Evolutionary conservation across 2,329 filamentous ascomycete genomes (phyloP), one percentile per base, ranked within the genome.

Genomic region (Erysiphe neolycopersici): DNA sequence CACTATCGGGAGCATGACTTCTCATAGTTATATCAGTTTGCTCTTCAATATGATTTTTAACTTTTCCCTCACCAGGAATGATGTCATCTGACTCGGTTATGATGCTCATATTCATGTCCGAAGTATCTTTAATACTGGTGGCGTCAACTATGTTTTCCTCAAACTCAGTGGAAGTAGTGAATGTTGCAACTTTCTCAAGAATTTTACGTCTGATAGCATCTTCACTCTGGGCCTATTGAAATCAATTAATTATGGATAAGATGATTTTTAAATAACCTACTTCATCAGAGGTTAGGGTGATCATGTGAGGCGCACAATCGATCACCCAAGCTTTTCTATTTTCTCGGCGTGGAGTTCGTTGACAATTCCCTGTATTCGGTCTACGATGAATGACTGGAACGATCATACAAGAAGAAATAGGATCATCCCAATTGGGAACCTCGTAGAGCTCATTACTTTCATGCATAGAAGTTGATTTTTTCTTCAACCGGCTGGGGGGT

Each of bases 1-100:
- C 19, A 41, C 26, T 30, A 43, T 16, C n/a, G 38, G 10, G 30
- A 32, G 13, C 17, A 4, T 63, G 62, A 51, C 83, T 77, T 43
- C 73, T 75, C 76, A 94, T 85, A 0, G 79, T 80, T 14, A 98
- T 76, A 55, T 94, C 81, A 5, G 95, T 80, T 53, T 94, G 73
- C 47, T 82, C 82, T 47, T 94, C 85, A 37, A 3, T 37, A 4
- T 11, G 35, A 56, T 85, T 77, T 1, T 92, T 70, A 3, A 85
- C 93, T 26, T 73, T 69, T 38, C 82, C 77, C 46, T 79, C 79
- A 10, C 69, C 71, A 4, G 74, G 74, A 48, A 79, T 72, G 3
- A 69, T 71, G 54, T 11, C 16, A 16, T 74, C 69, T 0, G 71
- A 14, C 65, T 76, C 16, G 16, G 3, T 14, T 45, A 76, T 72